phyloP scores from a whole-genome alignment of 768 basidiomycete species.

The Kwoniella sp. region DNA sequence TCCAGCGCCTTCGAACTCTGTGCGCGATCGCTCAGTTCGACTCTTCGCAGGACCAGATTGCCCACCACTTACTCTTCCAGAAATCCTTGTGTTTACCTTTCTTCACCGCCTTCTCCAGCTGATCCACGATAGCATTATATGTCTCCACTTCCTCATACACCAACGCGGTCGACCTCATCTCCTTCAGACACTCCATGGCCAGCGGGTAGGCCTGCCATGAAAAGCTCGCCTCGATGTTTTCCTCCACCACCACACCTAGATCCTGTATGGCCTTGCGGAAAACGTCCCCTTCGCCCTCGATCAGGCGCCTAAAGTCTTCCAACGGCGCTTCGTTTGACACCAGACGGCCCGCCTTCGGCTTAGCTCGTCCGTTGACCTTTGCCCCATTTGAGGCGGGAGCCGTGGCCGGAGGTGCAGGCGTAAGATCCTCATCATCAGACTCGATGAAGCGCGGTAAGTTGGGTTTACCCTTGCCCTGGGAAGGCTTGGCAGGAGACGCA shows the following conservation, averaged over 20 bases:
- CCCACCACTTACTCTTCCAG: constrained; percentile 37
- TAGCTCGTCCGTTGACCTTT: constrained; percentile 49
- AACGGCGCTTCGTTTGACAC: constrained; percentile 71
- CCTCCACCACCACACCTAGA: constrained; percentile 64
- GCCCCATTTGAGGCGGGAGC: not conserved
- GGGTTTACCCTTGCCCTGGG: constrained; percentile 46
- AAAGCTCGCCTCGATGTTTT: constrained; percentile 69
- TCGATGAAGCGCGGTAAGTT: constrained; percentile 14
- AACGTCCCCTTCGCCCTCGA: constrained; percentile 64
- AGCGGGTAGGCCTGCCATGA: constrained; percentile 63
- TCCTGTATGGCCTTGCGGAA: constrained; percentile 74
- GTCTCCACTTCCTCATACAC: constrained; percentile 51
- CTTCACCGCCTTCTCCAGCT: constrained; percentile 33
- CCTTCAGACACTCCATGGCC: constrained; percentile 68
- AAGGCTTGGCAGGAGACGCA: constrained; percentile 6
- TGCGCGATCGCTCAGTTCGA: not conserved
- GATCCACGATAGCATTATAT: constrained; percentile 40
- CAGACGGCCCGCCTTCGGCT: constrained; percentile 59
- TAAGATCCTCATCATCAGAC: constrained; percentile 44
- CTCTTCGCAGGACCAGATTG: too few relatives aligned
- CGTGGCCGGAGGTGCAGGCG: not conserved
- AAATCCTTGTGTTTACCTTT: constrained; percentile 44
- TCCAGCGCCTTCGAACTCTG: constrained; percentile 41
- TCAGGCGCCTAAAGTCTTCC: constrained; percentile 68
- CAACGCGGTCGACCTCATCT: constrained; percentile 64